Base-by-base conservation (phyloP, 176 grass and related monocot species). In the Otatea glauca region DNA sequence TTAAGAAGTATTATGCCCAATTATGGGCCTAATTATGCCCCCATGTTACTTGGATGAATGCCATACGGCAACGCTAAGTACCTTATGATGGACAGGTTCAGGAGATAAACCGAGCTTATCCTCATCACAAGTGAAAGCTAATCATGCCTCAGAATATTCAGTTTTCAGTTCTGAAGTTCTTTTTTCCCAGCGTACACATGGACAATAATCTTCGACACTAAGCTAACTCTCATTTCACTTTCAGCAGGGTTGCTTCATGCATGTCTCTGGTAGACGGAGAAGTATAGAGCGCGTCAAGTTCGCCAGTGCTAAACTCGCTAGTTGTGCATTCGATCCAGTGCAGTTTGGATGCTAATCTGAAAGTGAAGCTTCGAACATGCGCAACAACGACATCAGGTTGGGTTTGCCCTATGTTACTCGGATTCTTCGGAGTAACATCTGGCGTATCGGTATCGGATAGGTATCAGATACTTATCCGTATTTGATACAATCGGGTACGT, bases 51-150 rank as follows among this genome's bases (percentile, higher is more conserved):
- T 71, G 3, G 69, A 34, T 86, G 18, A 43, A 81, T 63, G 59
- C 35, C 69, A 18, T 38, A 90, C 72, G 77, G 73, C 83, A 82
- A 38, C 68, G 54, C 20, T 77, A 77, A 80, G 29, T 45, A 49
- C 51, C 34, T 51, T 54, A 62, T 68, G 9, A 69, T 89, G 59
- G 50, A 23, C 60, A 80, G 35, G 39, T 68, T 50, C 15, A 27
- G 4, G 67, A 72, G 70, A 80, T 70, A 65, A 62, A 29, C 50
- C 7, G 34, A 69, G 76, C 51, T 65, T 85, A 80, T 17, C 25
- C 62, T 65, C 80, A 80, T 17, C 25, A 47, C 21, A 65, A 66
- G 25, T 34, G 42, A 27, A 20, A 86, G 55, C 65, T 56, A 68
- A 84, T 70, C 24, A 49, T 39, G 27, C 65, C 9, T 25, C 20